Percentiles rank a stretch among this genome's conserved stretches.
Evolutionary conservation across 768 basidiomycete species (phyloP).

Genomic region (Mycena leptocephala): DNA sequence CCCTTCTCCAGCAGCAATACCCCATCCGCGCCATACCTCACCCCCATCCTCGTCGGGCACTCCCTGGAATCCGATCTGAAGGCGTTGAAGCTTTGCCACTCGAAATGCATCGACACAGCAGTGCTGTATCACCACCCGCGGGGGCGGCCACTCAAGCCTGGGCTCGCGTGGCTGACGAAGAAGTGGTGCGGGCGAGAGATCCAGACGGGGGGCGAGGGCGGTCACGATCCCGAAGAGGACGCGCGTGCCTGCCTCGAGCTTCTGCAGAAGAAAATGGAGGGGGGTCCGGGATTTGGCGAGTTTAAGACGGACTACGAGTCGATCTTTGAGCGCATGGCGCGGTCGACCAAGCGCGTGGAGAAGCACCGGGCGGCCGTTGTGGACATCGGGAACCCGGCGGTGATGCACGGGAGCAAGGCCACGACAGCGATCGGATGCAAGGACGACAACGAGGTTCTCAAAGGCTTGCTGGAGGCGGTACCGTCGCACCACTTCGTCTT

Average conservation of each 20-base stretch:
- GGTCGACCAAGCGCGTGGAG: conserved; percentile 60
- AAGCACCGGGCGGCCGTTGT: conserved; percentile 78
- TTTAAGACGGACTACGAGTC: conserved; percentile 89
- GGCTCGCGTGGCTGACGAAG: conserved; percentile 96
- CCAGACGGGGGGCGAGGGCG: conserved; percentile 86
- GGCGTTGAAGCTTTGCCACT: conserved; percentile 90
- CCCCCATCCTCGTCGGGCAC: conserved; percentile 92
- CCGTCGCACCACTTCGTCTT: conserved; percentile 87
- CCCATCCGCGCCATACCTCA: conserved; percentile 58
- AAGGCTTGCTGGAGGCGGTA: conserved; percentile 73
- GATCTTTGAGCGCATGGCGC: conserved; percentile 88
- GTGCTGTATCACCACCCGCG: conserved; percentile 93
- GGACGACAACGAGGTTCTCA: conserved; percentile 84
- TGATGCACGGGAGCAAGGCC: conserved; percentile 91
- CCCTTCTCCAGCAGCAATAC: conserved; percentile 57
- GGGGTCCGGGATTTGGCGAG: conserved; percentile 88
- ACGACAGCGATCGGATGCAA: conserved; percentile 83
- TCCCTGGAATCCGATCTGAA: conserved; percentile 96
- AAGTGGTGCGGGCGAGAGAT: conserved; percentile 95
- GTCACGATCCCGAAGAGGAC: conserved; percentile 97
- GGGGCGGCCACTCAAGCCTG: conserved; percentile 94
- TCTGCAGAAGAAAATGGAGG: conserved; percentile 84
- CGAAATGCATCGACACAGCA: conserved; percentile 93
- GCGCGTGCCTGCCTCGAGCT: conserved; percentile 92
- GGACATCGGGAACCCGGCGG: conserved; percentile 87